Evolutionary conservation across 2,329 filamentous ascomycete genomes (phyloP), one percentile per base, ranked within the genome.

Genomic region (Tolypocladium endophyticum): DNA sequence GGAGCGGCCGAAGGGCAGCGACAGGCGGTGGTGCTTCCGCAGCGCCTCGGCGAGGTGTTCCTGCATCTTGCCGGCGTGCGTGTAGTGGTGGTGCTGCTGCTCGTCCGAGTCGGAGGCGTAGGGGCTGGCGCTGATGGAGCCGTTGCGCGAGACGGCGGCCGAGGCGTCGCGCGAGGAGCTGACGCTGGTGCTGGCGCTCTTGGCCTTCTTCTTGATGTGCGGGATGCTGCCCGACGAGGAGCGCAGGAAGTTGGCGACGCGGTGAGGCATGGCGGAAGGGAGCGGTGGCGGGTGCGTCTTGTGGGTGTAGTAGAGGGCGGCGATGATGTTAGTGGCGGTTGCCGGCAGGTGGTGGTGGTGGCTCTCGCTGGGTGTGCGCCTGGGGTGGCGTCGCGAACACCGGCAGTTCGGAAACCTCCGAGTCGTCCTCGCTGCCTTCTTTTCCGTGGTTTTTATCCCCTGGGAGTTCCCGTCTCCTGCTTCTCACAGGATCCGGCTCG

Each of bases 181-280:
- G 69, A 65, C 20, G 68, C 64, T 45, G 61, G 61, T 61, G 71
- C 64, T 23, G 66, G 64, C n/a, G 28, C 35, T 23, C 41, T 43
- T 25, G 41, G 30, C 6, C 58, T 56, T 59, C 60, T 72, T 79
- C 64, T 82, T 81, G 65, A 81, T 76, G 67, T 74, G 77, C 59
- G 78, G 74, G 64, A 82, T 79, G 70, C 75, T 78, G 68, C 82
- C 80, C 63, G 80, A 80, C n/a, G 81, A 80, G 63, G 76, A 77
- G 65, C 81, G 79, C 65, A 85, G 76, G 71, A 85, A 84, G 69
- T 77, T 80, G 68, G 79, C 74, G 63, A 85, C 82, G 61, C 79
- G 75, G 73, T 84, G 80, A 68, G 82, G 81, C 82, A 85, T 85
- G 58, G 68, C 75, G 68, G 18, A 8, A 2, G 28, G 18, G 28